These are phyloP conservation scores for Hippophae tibetana DNA, from an alignment of 306 rosid species.

Conservation along the genomic window DNA sequence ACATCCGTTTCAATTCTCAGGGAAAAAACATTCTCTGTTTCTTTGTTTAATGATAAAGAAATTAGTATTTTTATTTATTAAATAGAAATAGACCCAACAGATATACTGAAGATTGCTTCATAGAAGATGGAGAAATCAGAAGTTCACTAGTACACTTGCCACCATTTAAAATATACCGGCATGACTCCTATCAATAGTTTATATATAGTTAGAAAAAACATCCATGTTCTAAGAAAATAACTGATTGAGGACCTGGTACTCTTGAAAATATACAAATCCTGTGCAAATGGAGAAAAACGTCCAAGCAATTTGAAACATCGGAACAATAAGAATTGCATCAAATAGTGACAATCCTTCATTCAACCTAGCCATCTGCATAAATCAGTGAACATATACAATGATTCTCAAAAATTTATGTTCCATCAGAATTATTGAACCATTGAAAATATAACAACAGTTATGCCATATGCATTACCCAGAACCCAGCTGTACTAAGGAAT, in stretches of 20 bases:
- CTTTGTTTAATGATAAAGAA: no score
- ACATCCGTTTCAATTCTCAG: no score
- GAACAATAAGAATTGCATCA: slow-evolving; percentile 97
- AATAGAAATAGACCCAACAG: no score
- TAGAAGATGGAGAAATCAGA: no score
- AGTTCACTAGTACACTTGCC: no score
- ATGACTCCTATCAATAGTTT: no score
- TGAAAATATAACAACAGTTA: slow-evolving; percentile 6
- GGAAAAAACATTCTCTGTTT: no score
- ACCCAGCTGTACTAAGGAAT: slow-evolving; percentile 96
- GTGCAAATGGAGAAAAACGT: slow-evolving; percentile 95
- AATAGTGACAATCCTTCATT: slow-evolving; percentile 91
- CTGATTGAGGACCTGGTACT: slow-evolving; percentile 55
- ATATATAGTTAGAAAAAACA: no score
- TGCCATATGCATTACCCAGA: slow-evolving; percentile 63
- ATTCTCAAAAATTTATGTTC: slow-evolving; percentile 5
- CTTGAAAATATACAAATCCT: slow-evolving; percentile 91
- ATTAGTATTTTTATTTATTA: no score
- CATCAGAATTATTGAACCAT: slow-evolving; percentile 7
- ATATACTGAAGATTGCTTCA: no score
- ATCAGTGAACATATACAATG: slow-evolving; percentile 6
- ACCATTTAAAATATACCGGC: no score
- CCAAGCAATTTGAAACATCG: slow-evolving; percentile 99
- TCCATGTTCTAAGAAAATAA: no score
- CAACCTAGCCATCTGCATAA: slow-evolving; percentile 92